These are phyloP conservation scores for Neonectria faginata DNA, from an alignment of 2,329 filamentous ascomycete genomes.

Conservation along the genomic window DNA sequence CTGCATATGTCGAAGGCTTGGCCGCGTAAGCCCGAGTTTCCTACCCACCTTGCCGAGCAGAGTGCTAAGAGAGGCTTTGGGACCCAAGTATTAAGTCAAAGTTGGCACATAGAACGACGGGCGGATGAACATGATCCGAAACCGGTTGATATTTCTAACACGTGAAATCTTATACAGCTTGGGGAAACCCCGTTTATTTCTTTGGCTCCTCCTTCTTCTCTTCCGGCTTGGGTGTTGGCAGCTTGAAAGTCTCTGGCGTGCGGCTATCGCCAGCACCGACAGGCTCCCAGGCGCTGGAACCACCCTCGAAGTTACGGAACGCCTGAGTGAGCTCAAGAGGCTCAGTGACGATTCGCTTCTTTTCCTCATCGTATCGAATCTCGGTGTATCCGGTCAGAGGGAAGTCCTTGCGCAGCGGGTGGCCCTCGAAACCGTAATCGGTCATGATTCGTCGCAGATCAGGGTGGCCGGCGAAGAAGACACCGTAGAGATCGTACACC, in stretches of 20 bases:
- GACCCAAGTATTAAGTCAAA: slow-evolving; percentile 3
- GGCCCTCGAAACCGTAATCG: slow-evolving; percentile 98
- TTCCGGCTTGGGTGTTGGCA: slow-evolving; percentile 95
- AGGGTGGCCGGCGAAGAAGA: slow-evolving; percentile 95
- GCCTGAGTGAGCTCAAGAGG: slow-evolving; percentile 97
- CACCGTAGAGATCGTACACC: slow-evolving; percentile 96
- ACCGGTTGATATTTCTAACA: slow-evolving; percentile 49
- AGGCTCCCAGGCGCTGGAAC: slow-evolving; percentile 77
- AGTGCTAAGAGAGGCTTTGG: background rate
- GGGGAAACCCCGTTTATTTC: slow-evolving; percentile 71
- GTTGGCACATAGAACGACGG: slow-evolving; percentile 27
- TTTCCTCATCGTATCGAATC: slow-evolving; percentile 98
- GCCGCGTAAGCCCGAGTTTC: slow-evolving; percentile 24
- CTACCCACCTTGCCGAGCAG: slow-evolving; percentile 13
- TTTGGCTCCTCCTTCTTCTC: slow-evolving; percentile 90
- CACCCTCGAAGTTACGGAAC: slow-evolving; percentile 97
- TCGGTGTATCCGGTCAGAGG: slow-evolving; percentile 98
- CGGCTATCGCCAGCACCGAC: slow-evolving; percentile 77
- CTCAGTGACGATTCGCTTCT: slow-evolving; percentile 99
- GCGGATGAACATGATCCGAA: slow-evolving; percentile 34
- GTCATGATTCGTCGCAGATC: slow-evolving; percentile 99
- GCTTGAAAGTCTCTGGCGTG: slow-evolving; percentile 89
- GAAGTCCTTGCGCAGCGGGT: slow-evolving; percentile 97
- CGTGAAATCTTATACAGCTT: slow-evolving; percentile 50
- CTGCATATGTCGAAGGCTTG: slow-evolving; percentile 32